phyloP scores from a whole-genome alignment of 305 asterid genomes.

The Fraxinus albicans region DNA sequence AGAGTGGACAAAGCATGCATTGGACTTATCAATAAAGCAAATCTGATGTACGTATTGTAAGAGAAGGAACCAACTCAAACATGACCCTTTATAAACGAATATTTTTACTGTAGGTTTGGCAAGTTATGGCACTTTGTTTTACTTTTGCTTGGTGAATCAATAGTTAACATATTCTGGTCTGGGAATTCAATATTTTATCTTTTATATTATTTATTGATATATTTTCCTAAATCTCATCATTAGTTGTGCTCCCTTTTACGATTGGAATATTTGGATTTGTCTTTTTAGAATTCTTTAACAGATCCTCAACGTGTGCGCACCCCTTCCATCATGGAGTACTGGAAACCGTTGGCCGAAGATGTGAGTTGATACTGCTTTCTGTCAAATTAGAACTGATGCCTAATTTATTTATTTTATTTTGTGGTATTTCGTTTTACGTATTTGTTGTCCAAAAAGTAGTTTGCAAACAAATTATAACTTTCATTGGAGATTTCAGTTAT shows the following conservation, averaged over 20 bases:
- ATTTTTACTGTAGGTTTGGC: too few species aligned
- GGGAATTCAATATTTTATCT: background rate
- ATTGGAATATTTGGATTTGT: conserved; percentile 13
- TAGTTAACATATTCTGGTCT: background rate
- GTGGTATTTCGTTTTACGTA: background rate
- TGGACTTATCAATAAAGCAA: too few species aligned
- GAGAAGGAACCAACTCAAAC: too few species aligned
- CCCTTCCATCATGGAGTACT: conserved; percentile 79
- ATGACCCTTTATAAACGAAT: too few species aligned
- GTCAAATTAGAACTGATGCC: conserved; percentile 8
- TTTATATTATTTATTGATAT: background rate
- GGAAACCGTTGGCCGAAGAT: conserved; percentile 97
- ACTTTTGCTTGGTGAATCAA: background rate
- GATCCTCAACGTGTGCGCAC: conserved; percentile 85
- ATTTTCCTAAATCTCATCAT: background rate
- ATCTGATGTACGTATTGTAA: too few species aligned
- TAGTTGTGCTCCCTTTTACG: background rate
- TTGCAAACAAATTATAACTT: conserved; percentile 2
- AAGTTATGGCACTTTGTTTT: background rate
- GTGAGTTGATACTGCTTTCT: conserved; percentile 51
- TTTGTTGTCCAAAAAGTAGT: conserved; percentile 7
- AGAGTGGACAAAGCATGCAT: too few species aligned
- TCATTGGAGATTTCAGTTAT: background rate
- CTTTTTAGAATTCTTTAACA: conserved; percentile 76
- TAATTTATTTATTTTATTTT: conserved; percentile 17